phyloP scores from a whole-genome alignment of 139 green algal species.

The Axilococcus clingmanii region DNA sequence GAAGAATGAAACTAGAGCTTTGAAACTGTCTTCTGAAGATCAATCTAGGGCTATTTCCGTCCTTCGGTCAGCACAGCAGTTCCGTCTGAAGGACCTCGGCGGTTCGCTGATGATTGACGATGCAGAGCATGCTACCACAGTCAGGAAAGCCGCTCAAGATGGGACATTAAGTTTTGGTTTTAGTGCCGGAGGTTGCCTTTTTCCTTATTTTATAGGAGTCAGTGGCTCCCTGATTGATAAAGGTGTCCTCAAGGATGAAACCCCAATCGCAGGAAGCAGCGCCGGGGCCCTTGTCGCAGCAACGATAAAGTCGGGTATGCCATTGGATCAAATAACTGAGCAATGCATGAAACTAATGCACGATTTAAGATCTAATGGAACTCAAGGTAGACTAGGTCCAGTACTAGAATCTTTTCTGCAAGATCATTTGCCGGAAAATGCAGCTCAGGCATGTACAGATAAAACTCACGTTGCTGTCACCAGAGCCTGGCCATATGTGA shows the following conservation, averaged over 20 bases:
- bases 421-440: slow-evolving; percentile 39
- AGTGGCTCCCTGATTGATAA: slow-evolving; percentile 25
- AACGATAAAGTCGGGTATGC: slow-evolving; percentile 44
- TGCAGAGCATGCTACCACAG: too few species aligned
- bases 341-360: slow-evolving; percentile 33
- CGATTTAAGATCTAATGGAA: slow-evolving; percentile 40
- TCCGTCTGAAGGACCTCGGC: too few species aligned
- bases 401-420: slow-evolving; percentile 31
- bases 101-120: too few species aligned
- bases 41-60: too few species aligned
- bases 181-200: slow-evolving; percentile 38
- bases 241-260: slow-evolving; percentile 35
- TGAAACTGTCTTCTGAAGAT: too few species aligned
- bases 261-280: slow-evolving; percentile 50
- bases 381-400: slow-evolving; percentile 33
- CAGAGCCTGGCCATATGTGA: slow-evolving; percentile 20
- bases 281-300: slow-evolving; percentile 70
- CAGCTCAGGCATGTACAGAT: slow-evolving; percentile 25
- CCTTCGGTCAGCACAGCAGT: too few species aligned
- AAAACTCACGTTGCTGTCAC: slow-evolving; percentile 41
- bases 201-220: slow-evolving; percentile 60
- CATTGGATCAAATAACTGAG: slow-evolving; percentile 17
- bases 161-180: slow-evolving; percentile 24
- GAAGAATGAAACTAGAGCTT: too few species aligned
- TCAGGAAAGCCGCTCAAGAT: too few species aligned